Evolutionary conservation across 1,284 basidiomycete species (phyloP), one percentile per base, ranked within the genome.

Genomic region (Ganoderma resinaceum): DNA sequence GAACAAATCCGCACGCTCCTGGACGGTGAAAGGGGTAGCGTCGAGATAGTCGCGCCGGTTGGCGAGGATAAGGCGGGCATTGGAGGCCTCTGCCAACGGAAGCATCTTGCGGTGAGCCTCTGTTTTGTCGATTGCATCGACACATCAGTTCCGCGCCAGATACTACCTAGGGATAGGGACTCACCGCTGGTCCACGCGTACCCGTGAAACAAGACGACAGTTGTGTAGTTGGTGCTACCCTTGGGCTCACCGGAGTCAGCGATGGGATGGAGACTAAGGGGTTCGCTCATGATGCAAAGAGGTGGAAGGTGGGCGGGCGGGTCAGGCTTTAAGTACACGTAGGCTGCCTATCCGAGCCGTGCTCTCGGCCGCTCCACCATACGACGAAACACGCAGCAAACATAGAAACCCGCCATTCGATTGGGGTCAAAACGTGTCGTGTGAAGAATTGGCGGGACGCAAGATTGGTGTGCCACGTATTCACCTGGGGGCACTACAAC

Each of bases 161-260:
- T 1, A 38, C 23, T 16, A 23, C n/a, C 23, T 16, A 23, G 9
- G 20, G 33, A 12, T n/a, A 26, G 11, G 33, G 2, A 42, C 65
- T 14, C 40, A 77, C 77, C 76, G 9, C 72, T 67, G 37, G 74
- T 71, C 63, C 76, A 77, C 35, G 66, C 67, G 3, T 71, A 74
- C 14, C 77, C 77, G 38, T 78, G 76, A 4, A 78, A 63, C 42
- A 76, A 67, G 14, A 77, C 70, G 7, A 78, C n/a, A 1, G 77
- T 78, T 1, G 72, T 74, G 40, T 78, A 78, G 26, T 66, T 57
- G 1, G 61, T 42, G 26, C 62, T 63, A 2, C 52, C 52, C 18
- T 40, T 23, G 0, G 62, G 62, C 16, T 26, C 62, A 37, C 62
- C 62, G 9, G 62, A 63, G 52, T 63, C 62, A 5, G 35, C 23